Evolutionary conservation across 345 rosid species (phyloP), one percentile per base, ranked within the genome.

Genomic region (Pistacia vera): DNA sequence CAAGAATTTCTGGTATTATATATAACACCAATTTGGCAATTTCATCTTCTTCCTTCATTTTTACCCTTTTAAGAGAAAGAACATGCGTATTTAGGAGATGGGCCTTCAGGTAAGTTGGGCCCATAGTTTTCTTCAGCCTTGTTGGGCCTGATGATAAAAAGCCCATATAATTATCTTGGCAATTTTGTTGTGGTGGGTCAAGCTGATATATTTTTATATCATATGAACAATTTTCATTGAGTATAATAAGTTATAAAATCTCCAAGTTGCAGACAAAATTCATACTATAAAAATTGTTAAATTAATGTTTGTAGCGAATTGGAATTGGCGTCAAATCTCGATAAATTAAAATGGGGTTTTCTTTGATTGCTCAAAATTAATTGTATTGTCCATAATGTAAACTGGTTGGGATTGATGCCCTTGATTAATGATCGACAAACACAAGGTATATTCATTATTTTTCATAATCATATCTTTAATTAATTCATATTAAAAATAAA

Each of bases 231-330:
- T 57, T 20, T 41, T 57, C 35, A 71, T 38, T 58, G 35, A 36
- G 54, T 58, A 12, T 33, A 13, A 2, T n/a, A 71, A 8, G 36
- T 58, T 25, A 14, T 71, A 38, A 18, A 8, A 59, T 41, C 20
- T 58, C 55, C 63, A 58, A 58, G 56, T 59, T 59, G 33, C 66
- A 41, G 74, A 71, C 8, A 58, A 57, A 20, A 38, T 58, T 49
- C 55, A 58, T 41, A 22, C 13, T 52, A 35, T 70, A 17, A 54
- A 68, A 69, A 38, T 38, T 41, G 46, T 17, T 57, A 12, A 12
- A 11, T 7, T 71, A 9, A 22, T 71, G 75, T 58, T 59, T 41
- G 66, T 44, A 58, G 20, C 55, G 38, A 59, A 28, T 41, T 4
- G 8, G 8, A 54, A 44, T 25, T 44, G 10, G 44, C 44, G 14